Evolutionary conservation across 352 stramenopile species (phyloP), one percentile per base, ranked within the genome.

Genomic region (Phytophthora ramorum): DNA sequence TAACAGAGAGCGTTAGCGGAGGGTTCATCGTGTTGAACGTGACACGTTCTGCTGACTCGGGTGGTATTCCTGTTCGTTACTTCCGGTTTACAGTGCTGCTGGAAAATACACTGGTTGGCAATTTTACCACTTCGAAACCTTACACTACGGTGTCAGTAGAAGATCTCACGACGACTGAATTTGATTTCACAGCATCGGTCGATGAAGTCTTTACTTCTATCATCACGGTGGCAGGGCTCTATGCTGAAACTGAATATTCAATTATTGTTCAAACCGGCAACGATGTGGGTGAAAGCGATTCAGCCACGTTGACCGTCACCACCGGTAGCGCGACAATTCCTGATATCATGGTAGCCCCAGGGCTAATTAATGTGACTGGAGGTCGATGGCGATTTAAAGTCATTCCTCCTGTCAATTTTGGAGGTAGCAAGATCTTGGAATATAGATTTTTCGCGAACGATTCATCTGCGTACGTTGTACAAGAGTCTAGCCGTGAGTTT

Each of bases 391-490:
- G 47, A 4, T 41, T 88, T 16, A 40, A 67, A n/a, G 24, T 83
- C 1, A 30, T 45, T 28, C n/a, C 72, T 1, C 81, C 81, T 16
- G 26, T 52, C 0, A 73, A 90, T 28, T 76, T 75, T 51, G 81
- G 81, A 8, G 81, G 81, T 14, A 72, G 41, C 13, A 19, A 43
- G 0, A 58, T 90, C 24, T 49, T 52, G 3, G 30, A 41, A 0
- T 87, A 78, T 22, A 35, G 24, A 0, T 77, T 88, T 44, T 78
- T 71, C 19, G 41, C 78, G 0, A 66, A 85, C 41, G 63, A 37
- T 9, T 45, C 58, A 3, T 17, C 24, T 1, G 44, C 22, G 9
- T 32, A 48, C 1, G 47, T 54, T 8, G 24, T 67, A 0, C 17
- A 10, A 4, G 45, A 64, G 2, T 73, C 59, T 4, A 37, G 24